phyloP scores from a whole-genome alignment of 768 basidiomycete species.

The Pulveroboletus sp. region DNA sequence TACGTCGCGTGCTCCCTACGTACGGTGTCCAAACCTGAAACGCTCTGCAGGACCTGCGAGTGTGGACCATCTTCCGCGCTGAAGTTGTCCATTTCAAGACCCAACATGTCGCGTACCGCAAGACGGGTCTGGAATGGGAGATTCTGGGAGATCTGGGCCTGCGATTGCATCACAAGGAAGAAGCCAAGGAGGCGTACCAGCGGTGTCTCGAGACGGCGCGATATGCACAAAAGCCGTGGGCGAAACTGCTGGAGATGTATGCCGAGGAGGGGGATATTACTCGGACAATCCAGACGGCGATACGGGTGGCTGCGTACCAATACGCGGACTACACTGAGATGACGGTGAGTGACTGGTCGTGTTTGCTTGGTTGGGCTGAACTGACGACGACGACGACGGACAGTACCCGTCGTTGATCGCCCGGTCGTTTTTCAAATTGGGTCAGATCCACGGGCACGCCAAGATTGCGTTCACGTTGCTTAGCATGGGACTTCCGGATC shows the following conservation, averaged over 20 bases:
- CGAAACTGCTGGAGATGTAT: slow-evolving; percentile 91
- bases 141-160: slow-evolving; percentile 91
- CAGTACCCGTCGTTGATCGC: slow-evolving; percentile 88
- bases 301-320: slow-evolving; percentile 90
- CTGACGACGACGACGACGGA: background rate
- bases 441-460: slow-evolving; percentile 86
- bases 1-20: slow-evolving; percentile 28
- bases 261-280: slow-evolving; percentile 96
- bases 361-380: background rate
- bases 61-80: slow-evolving; percentile 98
- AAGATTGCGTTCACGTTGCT: slow-evolving; percentile 92
- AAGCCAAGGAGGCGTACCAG: slow-evolving; percentile 97
- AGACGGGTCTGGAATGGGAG: slow-evolving; percentile 97
- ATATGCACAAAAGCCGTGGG: slow-evolving; percentile 91
- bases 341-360: slow-evolving; percentile 47
- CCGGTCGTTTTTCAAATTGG: slow-evolving; percentile 87
- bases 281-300: slow-evolving; percentile 84
- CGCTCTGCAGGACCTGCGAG: slow-evolving; percentile 68
- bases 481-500: slow-evolving; percentile 90
- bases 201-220: slow-evolving; percentile 83
- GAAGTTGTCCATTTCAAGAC: slow-evolving; percentile 99
- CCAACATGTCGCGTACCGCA: slow-evolving; percentile 95
- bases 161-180: slow-evolving; percentile 95
- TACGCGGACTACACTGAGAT: slow-evolving; percentile 86
- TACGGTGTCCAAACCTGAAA: background rate